Evolutionary conservation across 2,329 filamentous ascomycete genomes (phyloP).

Genomic region (Fusarium graminum): DNA sequence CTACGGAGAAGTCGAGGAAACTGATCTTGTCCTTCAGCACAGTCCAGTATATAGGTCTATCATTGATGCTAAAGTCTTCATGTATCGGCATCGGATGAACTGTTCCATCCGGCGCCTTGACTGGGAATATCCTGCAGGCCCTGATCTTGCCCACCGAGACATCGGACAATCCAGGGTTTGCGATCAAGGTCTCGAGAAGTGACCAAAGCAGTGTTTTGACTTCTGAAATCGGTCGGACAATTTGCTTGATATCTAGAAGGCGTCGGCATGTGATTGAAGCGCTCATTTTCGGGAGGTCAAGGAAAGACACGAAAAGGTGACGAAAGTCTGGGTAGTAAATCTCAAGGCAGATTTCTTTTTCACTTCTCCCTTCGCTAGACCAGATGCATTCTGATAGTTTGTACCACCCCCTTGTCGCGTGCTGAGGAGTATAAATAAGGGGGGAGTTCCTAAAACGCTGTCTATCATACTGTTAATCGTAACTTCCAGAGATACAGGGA

Average conservation of each 20-base stretch:
- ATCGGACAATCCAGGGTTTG: neutral
- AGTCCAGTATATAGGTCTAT: neutral
- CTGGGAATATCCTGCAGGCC: neutral
- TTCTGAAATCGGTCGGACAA: neutral
- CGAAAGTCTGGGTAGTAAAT: neutral
- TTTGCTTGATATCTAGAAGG: neutral
- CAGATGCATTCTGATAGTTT: neutral
- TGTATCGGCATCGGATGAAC: neutral
- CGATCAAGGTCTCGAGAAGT: neutral
- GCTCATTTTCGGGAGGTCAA: neutral
- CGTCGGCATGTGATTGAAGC: neutral
- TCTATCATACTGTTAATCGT: neutral
- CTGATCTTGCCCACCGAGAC: neutral
- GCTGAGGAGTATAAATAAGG: neutral
- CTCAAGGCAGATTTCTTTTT: neutral
- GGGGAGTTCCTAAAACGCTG: neutral
- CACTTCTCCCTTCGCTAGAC: neutral
- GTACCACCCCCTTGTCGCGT: neutral
- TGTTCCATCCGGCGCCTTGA: fast-evolving
- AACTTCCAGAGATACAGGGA: fast-evolving
- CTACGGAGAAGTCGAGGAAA: neutral
- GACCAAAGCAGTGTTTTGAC: neutral
- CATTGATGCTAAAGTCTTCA: neutral
- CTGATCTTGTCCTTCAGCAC: neutral
- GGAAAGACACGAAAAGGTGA: neutral